Conservation (phyloP, 129 eudicot species). For the Flaveria linearis region DNA sequence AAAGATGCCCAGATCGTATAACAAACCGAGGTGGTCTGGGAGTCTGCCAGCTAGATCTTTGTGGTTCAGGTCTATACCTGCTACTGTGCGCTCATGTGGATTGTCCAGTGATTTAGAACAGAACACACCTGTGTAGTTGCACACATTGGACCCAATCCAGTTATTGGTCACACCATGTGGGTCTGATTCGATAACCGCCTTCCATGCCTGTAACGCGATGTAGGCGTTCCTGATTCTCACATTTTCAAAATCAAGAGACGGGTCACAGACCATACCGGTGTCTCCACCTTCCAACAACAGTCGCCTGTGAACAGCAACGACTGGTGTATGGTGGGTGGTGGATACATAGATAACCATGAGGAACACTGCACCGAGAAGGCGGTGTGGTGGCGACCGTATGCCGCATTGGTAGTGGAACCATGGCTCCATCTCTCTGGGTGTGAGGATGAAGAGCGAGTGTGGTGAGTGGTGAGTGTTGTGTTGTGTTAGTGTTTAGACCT, state of each 20-base stretch:
- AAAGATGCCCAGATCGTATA: constrained; percentile 55
- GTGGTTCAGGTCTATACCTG: constrained; percentile 68
- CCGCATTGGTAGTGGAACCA: constrained; percentile 4
- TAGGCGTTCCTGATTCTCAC: constrained; percentile 57
- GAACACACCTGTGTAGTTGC: constrained; percentile 70
- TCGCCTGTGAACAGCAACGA: constrained; percentile 14
- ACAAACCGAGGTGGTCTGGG: constrained; percentile 56
- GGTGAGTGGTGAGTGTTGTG: background rate
- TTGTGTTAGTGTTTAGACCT: background rate
- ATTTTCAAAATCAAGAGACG: constrained; percentile 51
- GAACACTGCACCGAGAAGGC: constrained; percentile 18
- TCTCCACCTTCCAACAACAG: constrained; percentile 21
- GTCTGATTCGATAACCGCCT: constrained; percentile 58
- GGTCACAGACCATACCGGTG: constrained; percentile 33
- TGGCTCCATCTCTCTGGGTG: constrained; percentile 20
- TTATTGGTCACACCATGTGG: constrained; percentile 49
- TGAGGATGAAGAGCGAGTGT: constrained; percentile 18
- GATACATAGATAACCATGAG: constrained; percentile 29
- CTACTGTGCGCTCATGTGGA: constrained; percentile 45
- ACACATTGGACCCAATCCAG: constrained; percentile 70
- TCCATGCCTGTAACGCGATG: constrained; percentile 79
- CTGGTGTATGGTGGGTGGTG: constrained; percentile 15
- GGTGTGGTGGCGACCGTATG: background rate
- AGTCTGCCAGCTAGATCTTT: constrained; percentile 75
- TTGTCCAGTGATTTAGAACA: constrained; percentile 56